phyloP scores from a whole-genome alignment of 1,284 basidiomycete species.

The Volvariella surrecta region DNA sequence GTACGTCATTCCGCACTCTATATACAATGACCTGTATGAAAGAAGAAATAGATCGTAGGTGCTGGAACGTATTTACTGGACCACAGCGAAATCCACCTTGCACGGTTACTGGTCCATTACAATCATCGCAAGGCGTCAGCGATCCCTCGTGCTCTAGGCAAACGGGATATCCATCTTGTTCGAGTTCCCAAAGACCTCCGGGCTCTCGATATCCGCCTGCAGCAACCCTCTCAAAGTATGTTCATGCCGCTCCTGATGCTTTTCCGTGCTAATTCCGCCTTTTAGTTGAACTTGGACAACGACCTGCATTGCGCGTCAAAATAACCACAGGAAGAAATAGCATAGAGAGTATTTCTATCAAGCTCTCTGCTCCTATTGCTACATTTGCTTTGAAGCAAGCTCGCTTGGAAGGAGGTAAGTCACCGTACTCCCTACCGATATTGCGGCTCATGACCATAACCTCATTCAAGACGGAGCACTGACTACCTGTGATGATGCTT shows the following conservation, averaged over 20 bases:
- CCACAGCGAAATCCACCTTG: slow-evolving; percentile 48
- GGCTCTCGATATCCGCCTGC: slow-evolving; percentile 51
- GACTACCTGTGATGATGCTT: slow-evolving; percentile 29
- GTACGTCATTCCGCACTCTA: slow-evolving; percentile 31
- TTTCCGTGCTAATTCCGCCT: slow-evolving; percentile 2
- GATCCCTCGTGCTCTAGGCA: slow-evolving; percentile 14
- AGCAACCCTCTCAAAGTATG: slow-evolving; percentile 55
- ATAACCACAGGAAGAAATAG: slow-evolving; percentile 62
- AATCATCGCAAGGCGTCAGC: slow-evolving; percentile 27
- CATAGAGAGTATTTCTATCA: slow-evolving; percentile 42
- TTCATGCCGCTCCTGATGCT: slow-evolving; percentile 6
- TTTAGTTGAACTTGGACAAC: slow-evolving; percentile 60
- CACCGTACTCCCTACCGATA: background rate
- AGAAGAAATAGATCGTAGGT: slow-evolving; percentile 43
- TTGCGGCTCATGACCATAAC: background rate
- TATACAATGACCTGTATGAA: no score
- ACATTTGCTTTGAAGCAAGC: slow-evolving; percentile 40
- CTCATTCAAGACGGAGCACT: slow-evolving; percentile 12
- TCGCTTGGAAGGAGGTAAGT: slow-evolving; percentile 22
- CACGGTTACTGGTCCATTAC: slow-evolving; percentile 53
- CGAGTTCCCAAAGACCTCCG: slow-evolving; percentile 50
- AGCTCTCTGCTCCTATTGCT: slow-evolving; percentile 44
- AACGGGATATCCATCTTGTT: slow-evolving; percentile 32
- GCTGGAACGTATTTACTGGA: slow-evolving; percentile 56
- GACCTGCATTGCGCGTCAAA: slow-evolving; percentile 42